Evolutionary conservation across 129 eudicot genomes (phyloP), one percentile per base, ranked within the genome.

Genomic region (Flaveria sonorensis): DNA sequence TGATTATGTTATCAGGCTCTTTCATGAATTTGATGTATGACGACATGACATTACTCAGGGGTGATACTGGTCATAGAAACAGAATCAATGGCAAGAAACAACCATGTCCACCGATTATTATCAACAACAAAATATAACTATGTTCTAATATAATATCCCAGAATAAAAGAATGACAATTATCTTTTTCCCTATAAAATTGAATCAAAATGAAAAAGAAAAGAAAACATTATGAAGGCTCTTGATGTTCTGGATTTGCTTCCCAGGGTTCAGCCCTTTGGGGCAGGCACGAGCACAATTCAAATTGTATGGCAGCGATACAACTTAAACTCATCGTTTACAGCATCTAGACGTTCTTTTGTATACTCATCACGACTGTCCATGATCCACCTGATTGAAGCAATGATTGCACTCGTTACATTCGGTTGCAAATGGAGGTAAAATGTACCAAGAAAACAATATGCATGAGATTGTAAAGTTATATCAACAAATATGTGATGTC

Each of bases 201-300:
- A 52, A 60, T 10, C 50, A 46, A 59, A 72, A 19, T 24, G 13
- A 40, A 45, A n/a, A 24, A 28, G 48, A 13, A 42, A 12, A 60
- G 67, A 61, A 4, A 79, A 40, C 73, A 85, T 51, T 77, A 70
- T 84, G 86, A 28, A 93, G 98, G 56, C 75, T 85, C 88, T 93
- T 93, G 86, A 93, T 93, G 84, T 88, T 89, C 73, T 86, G 89
- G 76, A 93, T 93, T 81, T 93, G 93, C 77, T 80, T 79, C 45
- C 97, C 98, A 10, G 98, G 98, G 84, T 89, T 93, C 74, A 93
- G 82, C 61, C 98, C 98, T 88, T 93, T 93, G 11, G 98, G 98
- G 87, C 98, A 93, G 64, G 97, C 97, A 70, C 92, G 89, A 6
- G 97, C 89, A 75, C 97, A 92, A 68, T 92, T 92, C 84, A 89